phyloP scores from a whole-genome alignment of 1,284 basidiomycete genomes.

The Ustilago esculenta region DNA sequence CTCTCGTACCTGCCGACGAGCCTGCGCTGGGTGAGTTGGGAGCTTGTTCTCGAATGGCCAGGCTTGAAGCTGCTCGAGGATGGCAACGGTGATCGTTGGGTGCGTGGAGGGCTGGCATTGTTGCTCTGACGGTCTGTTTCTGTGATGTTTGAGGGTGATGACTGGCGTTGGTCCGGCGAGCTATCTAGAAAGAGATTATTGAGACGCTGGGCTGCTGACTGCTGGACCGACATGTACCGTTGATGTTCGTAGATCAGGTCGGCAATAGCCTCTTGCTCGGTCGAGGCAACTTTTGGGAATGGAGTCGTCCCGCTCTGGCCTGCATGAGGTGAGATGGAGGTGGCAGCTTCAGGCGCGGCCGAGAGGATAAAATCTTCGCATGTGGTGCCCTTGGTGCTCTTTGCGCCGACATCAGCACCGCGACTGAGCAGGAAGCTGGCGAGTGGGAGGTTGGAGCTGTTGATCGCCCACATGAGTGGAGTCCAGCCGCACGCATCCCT shows the following conservation, averaged over 20 bases:
- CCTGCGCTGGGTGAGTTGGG: constrained; percentile 41
- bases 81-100: constrained; percentile 2
- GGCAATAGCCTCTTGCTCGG: constrained; percentile 52
- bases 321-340: background rate
- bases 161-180: constrained; percentile 16
- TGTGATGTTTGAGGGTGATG: background rate
- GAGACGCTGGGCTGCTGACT: constrained; percentile 39
- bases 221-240: constrained; percentile 34
- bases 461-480: constrained; percentile 89
- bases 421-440: constrained; percentile 91
- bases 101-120: constrained; percentile 18
- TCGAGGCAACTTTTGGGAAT: constrained; percentile 6
- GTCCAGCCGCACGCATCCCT: constrained; percentile 78
- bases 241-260: constrained; percentile 60
- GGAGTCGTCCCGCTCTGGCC: background rate
- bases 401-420: constrained; percentile 70
- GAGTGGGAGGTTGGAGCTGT: constrained; percentile 87
- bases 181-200: constrained; percentile 29
- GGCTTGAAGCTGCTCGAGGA: constrained; percentile 29
- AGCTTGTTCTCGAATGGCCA: constrained; percentile 29
- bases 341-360: constrained; percentile 37
- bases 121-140: constrained; percentile 7
- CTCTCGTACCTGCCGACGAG: constrained; percentile 55
- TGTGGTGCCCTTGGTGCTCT: constrained; percentile 49
- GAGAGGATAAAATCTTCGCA: constrained; percentile 63